A percentile compares a stretch with the other conserved stretches of the same genome.
Evolutionary conservation across 2,329 filamentous ascomycete species (phyloP).

Genomic region (Colletotrichum siamense): DNA sequence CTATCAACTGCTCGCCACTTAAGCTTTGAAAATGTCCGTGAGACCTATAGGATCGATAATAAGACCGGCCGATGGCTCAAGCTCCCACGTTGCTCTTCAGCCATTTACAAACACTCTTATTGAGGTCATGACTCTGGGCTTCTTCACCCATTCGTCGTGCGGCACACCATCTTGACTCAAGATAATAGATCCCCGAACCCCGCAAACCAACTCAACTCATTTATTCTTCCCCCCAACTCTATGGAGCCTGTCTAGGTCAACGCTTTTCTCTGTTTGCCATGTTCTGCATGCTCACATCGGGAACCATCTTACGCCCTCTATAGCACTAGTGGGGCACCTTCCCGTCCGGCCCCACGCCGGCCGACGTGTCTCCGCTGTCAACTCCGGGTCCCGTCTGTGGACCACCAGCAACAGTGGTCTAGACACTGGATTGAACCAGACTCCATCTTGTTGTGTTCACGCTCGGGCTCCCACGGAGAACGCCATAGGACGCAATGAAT

Average conservation of each 20-base stretch:
- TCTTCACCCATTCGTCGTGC: neutral
- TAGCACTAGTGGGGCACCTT: neutral
- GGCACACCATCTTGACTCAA: neutral
- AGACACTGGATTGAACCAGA: neutral
- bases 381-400: neutral
- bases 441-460: neutral
- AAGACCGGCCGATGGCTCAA: conserved; percentile 1
- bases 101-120: neutral
- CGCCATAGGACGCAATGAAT: neutral
- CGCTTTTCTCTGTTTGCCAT: neutral
- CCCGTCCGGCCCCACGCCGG: neutral
- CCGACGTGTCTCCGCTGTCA: conserved; percentile 1
- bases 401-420: neutral
- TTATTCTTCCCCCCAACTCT: neutral
- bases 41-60: neutral
- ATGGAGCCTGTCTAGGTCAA: neutral
- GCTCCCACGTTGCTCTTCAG: neutral
- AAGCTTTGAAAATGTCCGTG: conserved; percentile 10
- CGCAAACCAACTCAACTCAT: neutral
- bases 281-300: neutral
- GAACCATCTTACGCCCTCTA: neutral
- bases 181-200: neutral
- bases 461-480: neutral
- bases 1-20: conserved; percentile 8
- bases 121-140: neutral